A percentile compares a stretch with the other conserved stretches of the same genome.
These are phyloP conservation scores for Pueraria montana DNA, from an alignment of 306 rosid genomes.

Conservation along the genomic window DNA sequence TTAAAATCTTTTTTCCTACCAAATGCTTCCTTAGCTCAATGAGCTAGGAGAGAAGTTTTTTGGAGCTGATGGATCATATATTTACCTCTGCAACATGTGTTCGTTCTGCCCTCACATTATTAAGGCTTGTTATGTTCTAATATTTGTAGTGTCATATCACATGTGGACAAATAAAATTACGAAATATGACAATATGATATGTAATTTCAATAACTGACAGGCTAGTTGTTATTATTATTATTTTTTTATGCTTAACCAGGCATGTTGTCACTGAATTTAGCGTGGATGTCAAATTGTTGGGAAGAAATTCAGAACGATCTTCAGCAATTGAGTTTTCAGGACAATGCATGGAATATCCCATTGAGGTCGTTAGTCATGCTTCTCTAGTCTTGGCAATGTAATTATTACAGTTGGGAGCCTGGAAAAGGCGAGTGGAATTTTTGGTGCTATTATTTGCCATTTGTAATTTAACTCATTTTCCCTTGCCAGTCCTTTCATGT, in stretches of 20 bases:
- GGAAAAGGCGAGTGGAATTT: conserved; percentile 37
- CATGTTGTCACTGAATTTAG: conserved; percentile 31
- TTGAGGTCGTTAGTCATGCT: conserved; percentile 27
- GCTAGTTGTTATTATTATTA: not conserved
- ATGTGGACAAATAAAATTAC: not conserved
- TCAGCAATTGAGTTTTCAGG: conserved; percentile 35
- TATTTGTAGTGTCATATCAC: not conserved
- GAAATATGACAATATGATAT: conserved; percentile 7
- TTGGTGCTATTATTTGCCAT: conserved; percentile 6
- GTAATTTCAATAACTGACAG: conserved; percentile 27
- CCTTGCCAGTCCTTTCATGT: conserved; percentile 7
- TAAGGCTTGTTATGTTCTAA: conserved; percentile 20
- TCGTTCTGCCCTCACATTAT: not conserved
- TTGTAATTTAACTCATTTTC: conserved; percentile 29
- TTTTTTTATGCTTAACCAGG: not conserved
- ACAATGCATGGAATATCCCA: conserved; percentile 7
- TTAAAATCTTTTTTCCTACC: too few relatives aligned
- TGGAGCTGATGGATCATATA: not conserved
- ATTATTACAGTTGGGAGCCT: conserved; percentile 31
- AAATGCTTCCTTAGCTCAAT: not conserved
- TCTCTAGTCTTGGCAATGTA: conserved; percentile 29
- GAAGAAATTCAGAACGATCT: conserved; percentile 31
- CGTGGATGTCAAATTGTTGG: conserved; percentile 7
- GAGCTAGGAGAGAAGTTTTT: not conserved
- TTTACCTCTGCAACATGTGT: conserved; percentile 17